These are phyloP conservation scores for Teunomyces aglyptinius DNA, from an alignment of 805 yeast species.

Conservation along the genomic window DNA sequence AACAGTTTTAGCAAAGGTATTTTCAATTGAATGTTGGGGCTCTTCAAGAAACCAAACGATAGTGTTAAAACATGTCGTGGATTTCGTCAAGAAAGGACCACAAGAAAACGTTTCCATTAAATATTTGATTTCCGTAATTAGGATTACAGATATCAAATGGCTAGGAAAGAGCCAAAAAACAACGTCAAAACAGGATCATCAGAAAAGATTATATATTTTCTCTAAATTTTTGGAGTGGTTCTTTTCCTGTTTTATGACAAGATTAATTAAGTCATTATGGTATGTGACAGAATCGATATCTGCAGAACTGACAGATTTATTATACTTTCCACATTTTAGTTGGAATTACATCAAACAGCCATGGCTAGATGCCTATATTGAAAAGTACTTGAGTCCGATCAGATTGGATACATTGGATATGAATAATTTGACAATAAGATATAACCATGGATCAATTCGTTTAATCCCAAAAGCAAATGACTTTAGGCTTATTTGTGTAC, in stretches of 20 bases:
- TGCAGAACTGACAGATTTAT: slow-evolving; percentile 29
- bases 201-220: slow-evolving; percentile 35
- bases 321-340: slow-evolving; percentile 54
- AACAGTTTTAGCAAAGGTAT: slow-evolving; percentile 42
- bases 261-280: slow-evolving; percentile 53
- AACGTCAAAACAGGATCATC: slow-evolving; percentile 42
- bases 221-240: slow-evolving; percentile 57
- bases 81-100: slow-evolving; percentile 35
- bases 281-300: slow-evolving; percentile 55
- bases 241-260: slow-evolving; percentile 44
- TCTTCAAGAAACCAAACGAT: slow-evolving; percentile 43
- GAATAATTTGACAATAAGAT: background rate
- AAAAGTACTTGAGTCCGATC: slow-evolving; percentile 27
- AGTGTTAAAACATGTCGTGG: slow-evolving; percentile 35
- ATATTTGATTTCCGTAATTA: slow-evolving; percentile 34
- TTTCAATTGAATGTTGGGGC: slow-evolving; percentile 58
- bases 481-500: slow-evolving; percentile 60
- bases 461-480: slow-evolving; percentile 60
- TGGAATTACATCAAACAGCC: slow-evolving; percentile 51
- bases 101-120: slow-evolving; percentile 33
- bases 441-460: slow-evolving; percentile 42
- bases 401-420: slow-evolving; percentile 6
- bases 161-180: slow-evolving; percentile 31
- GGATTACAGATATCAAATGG: slow-evolving; percentile 54
- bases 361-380: slow-evolving; percentile 45